phyloP scores from a whole-genome alignment of 1,139 yeast genomes.

The Magnusiomyces ingens region DNA sequence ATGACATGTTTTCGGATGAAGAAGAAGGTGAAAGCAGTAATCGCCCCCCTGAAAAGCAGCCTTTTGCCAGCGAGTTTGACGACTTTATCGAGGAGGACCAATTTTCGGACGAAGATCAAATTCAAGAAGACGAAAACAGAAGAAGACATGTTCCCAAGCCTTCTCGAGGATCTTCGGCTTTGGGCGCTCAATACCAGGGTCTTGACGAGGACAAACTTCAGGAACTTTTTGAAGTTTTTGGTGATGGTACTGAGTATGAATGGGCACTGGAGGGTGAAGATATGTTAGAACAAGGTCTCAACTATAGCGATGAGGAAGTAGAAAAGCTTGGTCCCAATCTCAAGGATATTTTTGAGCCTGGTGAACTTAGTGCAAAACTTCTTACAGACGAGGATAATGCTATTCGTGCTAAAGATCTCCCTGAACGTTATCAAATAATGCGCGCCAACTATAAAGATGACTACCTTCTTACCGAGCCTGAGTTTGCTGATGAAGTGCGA shows the following conservation, averaged over 20 bases:
- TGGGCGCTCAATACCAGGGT: constrained; percentile 59
- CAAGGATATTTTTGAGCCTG: constrained; percentile 89
- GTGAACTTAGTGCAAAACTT: constrained; percentile 84
- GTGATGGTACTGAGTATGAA: constrained; percentile 94
- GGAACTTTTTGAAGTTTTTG: constrained; percentile 90
- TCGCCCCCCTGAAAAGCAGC: constrained; percentile 16
- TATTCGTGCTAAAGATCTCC: constrained; percentile 80
- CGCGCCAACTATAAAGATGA: constrained; percentile 53
- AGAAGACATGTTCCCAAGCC: constrained; percentile 26
- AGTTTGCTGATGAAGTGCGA: constrained; percentile 60
- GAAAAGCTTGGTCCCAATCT: constrained; percentile 51
- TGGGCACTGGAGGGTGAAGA: constrained; percentile 79
- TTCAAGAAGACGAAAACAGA: constrained; percentile 24
- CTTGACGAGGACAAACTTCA: constrained; percentile 90
- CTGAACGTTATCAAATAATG: constrained; percentile 82
- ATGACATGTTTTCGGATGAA: constrained; percentile 24
- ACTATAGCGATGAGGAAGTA: constrained; percentile 36
- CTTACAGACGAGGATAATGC: constrained; percentile 88
- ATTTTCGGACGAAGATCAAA: constrained; percentile 80
- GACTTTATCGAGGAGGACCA: constrained; percentile 98
- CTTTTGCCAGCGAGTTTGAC: constrained; percentile 70
- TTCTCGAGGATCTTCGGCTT: constrained; percentile 31
- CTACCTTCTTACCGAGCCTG: constrained; percentile 57
- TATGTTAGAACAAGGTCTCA: constrained; percentile 43
- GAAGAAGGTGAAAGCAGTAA: constrained; percentile 58